phyloP scores from a whole-genome alignment of 495 filamentous ascomycete genomes.

The Penicillium pancosmium region DNA sequence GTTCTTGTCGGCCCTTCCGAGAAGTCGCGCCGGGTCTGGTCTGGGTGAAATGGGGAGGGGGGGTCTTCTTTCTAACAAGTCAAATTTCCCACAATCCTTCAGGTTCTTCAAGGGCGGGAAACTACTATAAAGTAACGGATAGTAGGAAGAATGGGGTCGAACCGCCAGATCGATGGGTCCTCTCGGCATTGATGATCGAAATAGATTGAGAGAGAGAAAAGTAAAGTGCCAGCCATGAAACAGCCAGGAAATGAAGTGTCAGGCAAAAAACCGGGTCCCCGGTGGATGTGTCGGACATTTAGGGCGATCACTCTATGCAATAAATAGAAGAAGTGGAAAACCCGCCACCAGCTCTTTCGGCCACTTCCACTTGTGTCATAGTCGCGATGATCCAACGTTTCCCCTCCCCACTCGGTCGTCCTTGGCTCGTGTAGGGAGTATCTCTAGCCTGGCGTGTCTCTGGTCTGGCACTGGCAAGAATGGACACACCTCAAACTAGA shows the following conservation, averaged over 20 bases:
- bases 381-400: slow-evolving; percentile 31
- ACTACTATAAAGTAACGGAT: background rate
- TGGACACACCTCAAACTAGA: too few species aligned
- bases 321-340: slow-evolving; percentile 15
- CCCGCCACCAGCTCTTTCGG: slow-evolving; percentile 18
- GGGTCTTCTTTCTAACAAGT: too few species aligned
- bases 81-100: background rate
- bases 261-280: slow-evolving; percentile 17
- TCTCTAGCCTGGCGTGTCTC: background rate
- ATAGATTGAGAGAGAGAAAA: slow-evolving; percentile 1
- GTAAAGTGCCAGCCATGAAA: slow-evolving; percentile 8
- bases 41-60: too few species aligned
- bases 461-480: background rate
- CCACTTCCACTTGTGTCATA: slow-evolving; percentile 30
- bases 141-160: background rate
- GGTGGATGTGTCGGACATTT: slow-evolving; percentile 30
- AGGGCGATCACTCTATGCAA: slow-evolving; percentile 20
- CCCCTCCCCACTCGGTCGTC: slow-evolving; percentile 7
- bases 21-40: background rate
- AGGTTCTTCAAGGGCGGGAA: too few species aligned
- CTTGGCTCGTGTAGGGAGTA: slow-evolving; percentile 6
- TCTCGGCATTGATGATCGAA: slow-evolving; percentile 7
- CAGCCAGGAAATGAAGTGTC: slow-evolving; percentile 10
- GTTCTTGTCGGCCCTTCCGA: slow-evolving; percentile 25
- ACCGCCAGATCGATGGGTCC: slow-evolving; percentile 7